These are phyloP conservation scores for Puccinia polysora DNA, from an alignment of 1,284 basidiomycete genomes.

Conservation along the genomic window DNA sequence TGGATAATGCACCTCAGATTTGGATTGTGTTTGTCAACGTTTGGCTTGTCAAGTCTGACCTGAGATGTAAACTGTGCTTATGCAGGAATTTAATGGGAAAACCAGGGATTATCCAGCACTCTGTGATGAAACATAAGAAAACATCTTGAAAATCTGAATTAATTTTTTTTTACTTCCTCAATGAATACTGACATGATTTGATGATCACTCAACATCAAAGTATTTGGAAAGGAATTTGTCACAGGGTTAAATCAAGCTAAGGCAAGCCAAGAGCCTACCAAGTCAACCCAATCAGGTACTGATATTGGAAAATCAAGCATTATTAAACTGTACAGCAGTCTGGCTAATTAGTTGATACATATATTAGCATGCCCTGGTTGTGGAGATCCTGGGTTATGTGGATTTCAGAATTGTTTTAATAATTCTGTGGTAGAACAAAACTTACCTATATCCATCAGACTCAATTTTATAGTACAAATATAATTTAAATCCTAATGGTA, in stretches of 20 bases:
- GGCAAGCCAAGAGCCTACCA: conserved; percentile 6
- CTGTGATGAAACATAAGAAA: conserved; percentile 32
- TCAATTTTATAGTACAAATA: too few species aligned
- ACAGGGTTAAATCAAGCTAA: conserved; percentile 25
- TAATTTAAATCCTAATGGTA: too few species aligned
- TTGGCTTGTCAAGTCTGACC: neutral
- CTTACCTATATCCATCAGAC: too few species aligned
- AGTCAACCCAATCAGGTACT: neutral
- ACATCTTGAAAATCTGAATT: too few species aligned
- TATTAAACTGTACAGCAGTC: conserved; percentile 13
- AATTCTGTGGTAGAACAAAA: too few species aligned
- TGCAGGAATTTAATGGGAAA: conserved; percentile 35
- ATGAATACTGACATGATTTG: too few species aligned
- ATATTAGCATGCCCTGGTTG: conserved; percentile 49
- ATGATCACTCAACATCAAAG: neutral
- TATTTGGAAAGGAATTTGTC: conserved; percentile 39
- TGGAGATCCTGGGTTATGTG: conserved; percentile 48
- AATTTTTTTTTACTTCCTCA: too few species aligned
- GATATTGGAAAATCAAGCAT: neutral
- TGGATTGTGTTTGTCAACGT: conserved; percentile 39
- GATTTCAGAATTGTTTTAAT: conserved; percentile 46
- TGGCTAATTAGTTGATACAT: conserved; percentile 43
- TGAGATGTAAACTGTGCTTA: conserved; percentile 1
- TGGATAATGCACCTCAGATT: conserved; percentile 42
- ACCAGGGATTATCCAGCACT: conserved; percentile 36